A percentile compares a stretch with the other conserved stretches of the same genome.
These are phyloP conservation scores for Penicillium occitanis DNA, from an alignment of 2,329 filamentous ascomycete genomes.

Conservation along the genomic window DNA sequence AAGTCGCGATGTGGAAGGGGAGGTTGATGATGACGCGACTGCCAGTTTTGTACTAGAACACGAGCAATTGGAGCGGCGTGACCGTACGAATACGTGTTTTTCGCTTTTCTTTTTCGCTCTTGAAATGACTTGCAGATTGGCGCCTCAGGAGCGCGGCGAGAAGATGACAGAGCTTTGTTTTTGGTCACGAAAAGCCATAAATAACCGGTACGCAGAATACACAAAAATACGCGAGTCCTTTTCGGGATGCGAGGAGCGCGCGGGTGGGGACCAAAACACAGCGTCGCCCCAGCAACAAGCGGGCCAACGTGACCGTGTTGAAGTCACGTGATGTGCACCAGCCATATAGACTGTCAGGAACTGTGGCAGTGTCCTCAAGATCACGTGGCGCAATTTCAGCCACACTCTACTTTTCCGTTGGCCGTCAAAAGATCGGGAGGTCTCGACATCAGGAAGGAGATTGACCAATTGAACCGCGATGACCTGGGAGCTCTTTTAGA, in stretches of 20 bases:
- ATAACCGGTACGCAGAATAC: conserved; percentile 5
- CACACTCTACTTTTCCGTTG: conserved; percentile 8
- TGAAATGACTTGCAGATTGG: conserved; percentile 3
- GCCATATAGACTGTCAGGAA: not conserved
- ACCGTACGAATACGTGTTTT: not conserved
- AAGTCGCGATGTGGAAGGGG: not conserved
- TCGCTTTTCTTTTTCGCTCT: not conserved
- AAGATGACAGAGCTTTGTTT: not conserved
- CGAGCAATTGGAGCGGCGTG: not conserved
- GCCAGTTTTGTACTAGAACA: not conserved
- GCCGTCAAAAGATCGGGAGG: not conserved
- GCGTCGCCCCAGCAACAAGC: conserved; percentile 54
- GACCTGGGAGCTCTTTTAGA: not conserved
- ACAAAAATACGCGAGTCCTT: not conserved
- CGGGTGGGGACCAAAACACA: conserved; percentile 26
- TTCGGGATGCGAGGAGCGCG: conserved; percentile 21
- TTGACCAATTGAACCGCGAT: conserved; percentile 8
- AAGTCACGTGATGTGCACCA: conserved; percentile 10
- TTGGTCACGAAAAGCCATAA: not conserved
- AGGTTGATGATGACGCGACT: conserved; percentile 12
- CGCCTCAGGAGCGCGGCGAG: not conserved
- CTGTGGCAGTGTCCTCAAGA: not conserved
- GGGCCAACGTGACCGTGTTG: conserved; percentile 12
- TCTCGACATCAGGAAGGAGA: not conserved
- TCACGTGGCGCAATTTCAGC: conserved; percentile 12